Evolutionary conservation across 768 basidiomycete genomes (phyloP).

Genomic region (Tricholoma sp.): DNA sequence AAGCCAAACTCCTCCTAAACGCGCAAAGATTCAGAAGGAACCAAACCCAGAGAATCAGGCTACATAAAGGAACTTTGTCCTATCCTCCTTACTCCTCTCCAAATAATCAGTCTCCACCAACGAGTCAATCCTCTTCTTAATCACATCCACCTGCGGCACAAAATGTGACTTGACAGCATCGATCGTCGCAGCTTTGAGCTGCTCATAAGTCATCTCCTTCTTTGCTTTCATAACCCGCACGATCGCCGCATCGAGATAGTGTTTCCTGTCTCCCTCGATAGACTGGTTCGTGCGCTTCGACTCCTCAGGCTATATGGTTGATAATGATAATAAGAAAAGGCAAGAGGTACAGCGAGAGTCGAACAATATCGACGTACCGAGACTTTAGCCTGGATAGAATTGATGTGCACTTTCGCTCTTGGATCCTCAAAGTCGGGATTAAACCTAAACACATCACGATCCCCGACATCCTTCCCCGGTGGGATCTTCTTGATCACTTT

Average conservation of each 20-base stretch:
- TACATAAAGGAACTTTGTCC: constrained; percentile 71
- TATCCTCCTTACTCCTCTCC: constrained; percentile 67
- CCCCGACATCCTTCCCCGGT: constrained; percentile 67
- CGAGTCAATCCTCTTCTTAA: constrained; percentile 79
- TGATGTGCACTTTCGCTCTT: constrained; percentile 80
- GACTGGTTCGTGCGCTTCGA: constrained; percentile 72
- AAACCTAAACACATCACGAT: constrained; percentile 73
- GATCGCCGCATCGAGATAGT: constrained; percentile 89
- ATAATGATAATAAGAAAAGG: constrained; percentile 1
- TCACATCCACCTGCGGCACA: constrained; percentile 73
- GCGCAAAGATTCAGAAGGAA: too few species aligned
- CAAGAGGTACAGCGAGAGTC: background rate
- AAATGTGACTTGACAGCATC: constrained; percentile 88
- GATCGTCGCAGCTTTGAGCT: constrained; percentile 78
- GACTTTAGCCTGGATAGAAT: constrained; percentile 92
- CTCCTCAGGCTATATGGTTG: constrained; percentile 77
- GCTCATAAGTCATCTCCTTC: constrained; percentile 77
- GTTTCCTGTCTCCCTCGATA: constrained; percentile 83
- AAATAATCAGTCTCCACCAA: constrained; percentile 87
- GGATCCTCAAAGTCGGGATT: constrained; percentile 82
- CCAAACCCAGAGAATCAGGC: constrained; percentile 46
- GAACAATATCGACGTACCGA: constrained; percentile 49
- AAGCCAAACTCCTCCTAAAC: too few species aligned
- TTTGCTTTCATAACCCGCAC: constrained; percentile 94
- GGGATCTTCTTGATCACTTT: constrained; percentile 76